phyloP scores from a whole-genome alignment of 805 yeast species.

The Zygoascus bituminiphila region DNA sequence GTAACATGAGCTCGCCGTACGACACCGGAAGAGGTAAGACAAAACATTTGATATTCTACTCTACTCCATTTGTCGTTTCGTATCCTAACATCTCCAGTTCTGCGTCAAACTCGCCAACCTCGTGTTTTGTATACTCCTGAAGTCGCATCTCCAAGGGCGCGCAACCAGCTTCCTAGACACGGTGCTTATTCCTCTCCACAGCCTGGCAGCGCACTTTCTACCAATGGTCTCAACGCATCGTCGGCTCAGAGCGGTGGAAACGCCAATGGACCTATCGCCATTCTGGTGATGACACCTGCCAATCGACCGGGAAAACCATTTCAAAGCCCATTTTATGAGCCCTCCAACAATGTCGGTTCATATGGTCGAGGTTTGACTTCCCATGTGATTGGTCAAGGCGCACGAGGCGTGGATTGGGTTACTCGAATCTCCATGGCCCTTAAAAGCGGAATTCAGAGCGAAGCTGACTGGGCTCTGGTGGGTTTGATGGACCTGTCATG shows the following conservation, averaged over 20 bases:
- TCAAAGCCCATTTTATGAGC: slow-evolving; percentile 21
- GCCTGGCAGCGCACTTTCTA: background rate
- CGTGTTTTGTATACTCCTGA: slow-evolving; percentile 9
- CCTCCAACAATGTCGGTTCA: slow-evolving; percentile 7
- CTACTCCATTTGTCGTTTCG: background rate
- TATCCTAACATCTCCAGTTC: slow-evolving; percentile 2
- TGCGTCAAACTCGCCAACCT: slow-evolving; percentile 7
- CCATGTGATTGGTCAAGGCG: slow-evolving; percentile 26
- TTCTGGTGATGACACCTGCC: slow-evolving; percentile 29
- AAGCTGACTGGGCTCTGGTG: slow-evolving; percentile 63
- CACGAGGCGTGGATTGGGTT: slow-evolving; percentile 54
- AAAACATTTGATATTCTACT: background rate
- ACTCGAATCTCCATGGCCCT: slow-evolving; percentile 65
- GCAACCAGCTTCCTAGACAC: background rate
- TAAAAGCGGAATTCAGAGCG: slow-evolving; percentile 53
- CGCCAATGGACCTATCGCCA: slow-evolving; percentile 18
- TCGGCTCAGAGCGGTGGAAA: slow-evolving; percentile 1
- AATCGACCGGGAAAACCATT: slow-evolving; percentile 23
- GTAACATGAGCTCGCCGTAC: background rate
- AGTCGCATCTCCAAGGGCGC: slow-evolving; percentile 3
- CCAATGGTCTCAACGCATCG: background rate
- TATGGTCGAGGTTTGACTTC: slow-evolving; percentile 3
- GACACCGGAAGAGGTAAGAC: background rate
- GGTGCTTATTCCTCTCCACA: background rate
- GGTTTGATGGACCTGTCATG: slow-evolving; percentile 41